These are phyloP conservation scores for Xylaria cubensis DNA, from an alignment of 495 filamentous ascomycete species.

Conservation along the genomic window DNA sequence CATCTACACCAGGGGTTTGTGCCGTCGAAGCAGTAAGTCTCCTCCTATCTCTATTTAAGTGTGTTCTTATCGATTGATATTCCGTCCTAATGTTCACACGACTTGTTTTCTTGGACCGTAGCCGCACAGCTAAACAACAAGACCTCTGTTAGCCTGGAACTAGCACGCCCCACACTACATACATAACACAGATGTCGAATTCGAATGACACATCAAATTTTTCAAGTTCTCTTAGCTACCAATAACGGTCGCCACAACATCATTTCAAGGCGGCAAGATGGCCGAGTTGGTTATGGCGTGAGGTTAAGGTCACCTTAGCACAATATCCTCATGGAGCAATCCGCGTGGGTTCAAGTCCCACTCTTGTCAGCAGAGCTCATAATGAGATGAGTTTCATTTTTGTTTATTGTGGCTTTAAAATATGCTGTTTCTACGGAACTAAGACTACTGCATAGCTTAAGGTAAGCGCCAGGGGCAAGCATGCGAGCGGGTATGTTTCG, in stretches of 20 bases:
- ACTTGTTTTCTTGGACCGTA: no score
- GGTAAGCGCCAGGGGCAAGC: background rate
- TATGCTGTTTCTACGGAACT: background rate
- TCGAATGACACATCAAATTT: background rate
- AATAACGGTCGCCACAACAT: background rate
- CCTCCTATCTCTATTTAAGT: background rate
- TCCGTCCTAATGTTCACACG: no score
- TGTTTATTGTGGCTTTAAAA: background rate
- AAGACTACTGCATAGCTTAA: background rate
- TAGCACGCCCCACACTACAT: constrained; percentile 2
- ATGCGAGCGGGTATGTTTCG: background rate
- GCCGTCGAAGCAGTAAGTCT: background rate
- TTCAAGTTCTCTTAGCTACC: background rate
- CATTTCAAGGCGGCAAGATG: constrained; percentile 40
- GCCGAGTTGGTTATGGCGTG: constrained; percentile 54
- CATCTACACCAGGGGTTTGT: background rate
- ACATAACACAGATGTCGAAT: background rate
- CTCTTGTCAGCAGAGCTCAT: constrained; percentile 40
- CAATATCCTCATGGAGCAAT: constrained; percentile 46
- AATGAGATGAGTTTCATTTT: background rate
- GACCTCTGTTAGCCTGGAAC: background rate
- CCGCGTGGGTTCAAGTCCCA: constrained; percentile 54
- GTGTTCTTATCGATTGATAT: no score
- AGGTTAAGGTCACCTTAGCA: constrained; percentile 50
- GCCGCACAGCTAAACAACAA: background rate